Conservation (phyloP, 805 yeast species). For the Debaryomyces tyrocola region DNA sequence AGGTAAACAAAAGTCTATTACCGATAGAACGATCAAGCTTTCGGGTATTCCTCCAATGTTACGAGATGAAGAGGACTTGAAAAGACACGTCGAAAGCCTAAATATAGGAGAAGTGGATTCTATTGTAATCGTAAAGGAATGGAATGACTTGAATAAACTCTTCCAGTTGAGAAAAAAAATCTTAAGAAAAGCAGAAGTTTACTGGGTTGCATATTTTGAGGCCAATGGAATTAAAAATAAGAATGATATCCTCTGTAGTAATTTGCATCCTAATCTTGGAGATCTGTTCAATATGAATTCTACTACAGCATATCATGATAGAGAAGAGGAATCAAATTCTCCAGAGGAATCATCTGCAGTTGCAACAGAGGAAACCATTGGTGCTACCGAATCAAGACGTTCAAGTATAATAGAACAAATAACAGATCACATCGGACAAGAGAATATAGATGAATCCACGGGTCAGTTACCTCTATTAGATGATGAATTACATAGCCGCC, state of each 20-base stretch:
- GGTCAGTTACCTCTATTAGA: slow-evolving; percentile 23
- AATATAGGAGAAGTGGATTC: slow-evolving; percentile 79
- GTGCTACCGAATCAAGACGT: slow-evolving; percentile 1
- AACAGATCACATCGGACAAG: slow-evolving; percentile 20
- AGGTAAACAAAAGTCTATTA: slow-evolving; percentile 83
- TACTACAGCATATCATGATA: slow-evolving; percentile 11
- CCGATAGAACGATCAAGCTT: slow-evolving; percentile 85
- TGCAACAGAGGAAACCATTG: neutral
- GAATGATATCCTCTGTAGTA: slow-evolving; percentile 26
- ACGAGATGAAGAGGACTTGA: slow-evolving; percentile 68
- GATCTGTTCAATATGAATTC: slow-evolving; percentile 23
- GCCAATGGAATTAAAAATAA: slow-evolving; percentile 28
- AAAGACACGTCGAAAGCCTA: slow-evolving; percentile 71
- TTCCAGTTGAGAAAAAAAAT: slow-evolving; percentile 58
- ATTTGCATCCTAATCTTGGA: slow-evolving; percentile 27
- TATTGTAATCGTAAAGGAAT: slow-evolving; percentile 80
- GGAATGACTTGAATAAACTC: slow-evolving; percentile 71
- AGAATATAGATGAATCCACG: slow-evolving; percentile 8
- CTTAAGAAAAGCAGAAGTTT: slow-evolving; percentile 59
- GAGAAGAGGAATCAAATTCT: slow-evolving; percentile 4
- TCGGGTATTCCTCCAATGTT: slow-evolving; percentile 87
- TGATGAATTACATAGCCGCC: slow-evolving; percentile 47
- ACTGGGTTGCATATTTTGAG: slow-evolving; percentile 69
- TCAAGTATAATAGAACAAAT: slow-evolving; percentile 27
- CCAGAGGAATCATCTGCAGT: neutral